Evolutionary conservation across 208 protist genomes (phyloP).

Genomic region (Leishmania braziliensis): DNA sequence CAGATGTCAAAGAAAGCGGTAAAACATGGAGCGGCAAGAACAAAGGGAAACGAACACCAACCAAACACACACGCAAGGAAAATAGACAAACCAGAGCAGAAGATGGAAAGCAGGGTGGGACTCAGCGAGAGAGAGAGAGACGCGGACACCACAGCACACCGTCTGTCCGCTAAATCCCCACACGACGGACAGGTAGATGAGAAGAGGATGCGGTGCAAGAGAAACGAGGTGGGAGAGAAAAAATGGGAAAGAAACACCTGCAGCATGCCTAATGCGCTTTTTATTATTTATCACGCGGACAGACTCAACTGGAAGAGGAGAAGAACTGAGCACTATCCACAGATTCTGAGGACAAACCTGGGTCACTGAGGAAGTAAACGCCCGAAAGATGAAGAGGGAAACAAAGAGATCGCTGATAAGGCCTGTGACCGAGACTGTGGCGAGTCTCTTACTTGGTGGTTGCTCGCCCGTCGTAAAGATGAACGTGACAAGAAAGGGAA

Average conservation of each 20-base stretch:
- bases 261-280: not conserved
- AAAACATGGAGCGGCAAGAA: not conserved
- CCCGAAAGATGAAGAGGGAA: not conserved
- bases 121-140: not conserved
- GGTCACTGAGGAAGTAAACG: not conserved
- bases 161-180: not conserved
- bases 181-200: not conserved
- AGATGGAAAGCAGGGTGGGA: not conserved
- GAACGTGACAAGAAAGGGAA: not conserved
- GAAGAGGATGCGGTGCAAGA: not conserved
- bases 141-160: too few species aligned
- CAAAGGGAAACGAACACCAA: not conserved
- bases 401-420: not conserved
- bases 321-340: not conserved
- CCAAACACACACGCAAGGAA: not conserved
- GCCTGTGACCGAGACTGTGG: not conserved
- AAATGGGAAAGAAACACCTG: constrained; percentile 6
- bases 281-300: not conserved
- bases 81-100: not conserved
- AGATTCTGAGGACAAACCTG: not conserved
- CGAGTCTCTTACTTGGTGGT: not conserved
- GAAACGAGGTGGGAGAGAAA: constrained; percentile 3
- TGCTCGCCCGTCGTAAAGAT: not conserved
- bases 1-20: constrained; percentile 4
- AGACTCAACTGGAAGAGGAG: not conserved